Base-by-base conservation (phyloP, 768 basidiomycete genomes). In the Boletus rubescentipes region DNA sequence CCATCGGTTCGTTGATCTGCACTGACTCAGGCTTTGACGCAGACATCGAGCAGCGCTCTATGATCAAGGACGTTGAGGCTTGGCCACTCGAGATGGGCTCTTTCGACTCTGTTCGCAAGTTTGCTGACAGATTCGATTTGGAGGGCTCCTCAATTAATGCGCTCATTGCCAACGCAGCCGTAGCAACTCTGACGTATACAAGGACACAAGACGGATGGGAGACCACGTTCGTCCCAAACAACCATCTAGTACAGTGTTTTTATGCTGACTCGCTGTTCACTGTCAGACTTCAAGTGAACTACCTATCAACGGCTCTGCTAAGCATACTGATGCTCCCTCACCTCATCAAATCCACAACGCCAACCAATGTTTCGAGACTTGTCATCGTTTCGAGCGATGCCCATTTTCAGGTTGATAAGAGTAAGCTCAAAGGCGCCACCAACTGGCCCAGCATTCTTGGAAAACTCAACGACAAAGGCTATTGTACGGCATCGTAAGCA, bases 191-290 rank as follows among this genome's bases (percentile, higher is more conserved):
- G 12, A 61, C 46, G 3, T 72, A 67, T 29, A 11, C 18, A 7
- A 61, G 57, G 54, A 74, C 73, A 3, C 42, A 49, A 31, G 74
- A 75, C 42, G 74, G 72, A 32, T 75, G 68, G 65, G 74, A 75
- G 61, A 63, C 60, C 31, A 67, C 60, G 74, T 75, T 32, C 30
- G 73, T 55, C n/a, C 26, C 46, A 15, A 38, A 23, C 12, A 34
- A 23, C 9, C 37, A 30, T 26, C 15, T 21, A 29, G 15, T 20
- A 30, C 18, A 6, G 18, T 26, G 16, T 21, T 3, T 34, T 1
- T 15, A 8, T 2, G 2, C 21, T 62, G 12, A 53, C 5, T 4
- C 15, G 43, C 34, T 14, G 18, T 43, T 53, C 32, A 1, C 38
- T n/a, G n/a, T 18, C 37, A 75, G 72, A 10, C 40, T 75, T 7